Evolutionary conservation across 495 filamentous ascomycete genomes (phyloP).

Genomic region (Hyphodiscus hymeniophilus): DNA sequence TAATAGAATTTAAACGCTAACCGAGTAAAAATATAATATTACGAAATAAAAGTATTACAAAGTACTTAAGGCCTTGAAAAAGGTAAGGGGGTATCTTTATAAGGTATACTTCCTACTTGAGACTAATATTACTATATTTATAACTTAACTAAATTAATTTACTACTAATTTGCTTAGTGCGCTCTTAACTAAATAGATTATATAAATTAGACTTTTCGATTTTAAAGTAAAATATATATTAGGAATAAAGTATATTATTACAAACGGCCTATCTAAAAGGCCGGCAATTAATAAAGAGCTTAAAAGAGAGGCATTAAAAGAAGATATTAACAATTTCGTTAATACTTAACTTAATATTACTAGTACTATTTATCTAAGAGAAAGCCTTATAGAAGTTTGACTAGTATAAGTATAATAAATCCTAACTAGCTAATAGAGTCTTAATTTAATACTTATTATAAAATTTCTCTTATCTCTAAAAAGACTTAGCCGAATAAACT

Average conservation of each 20-base stretch:
- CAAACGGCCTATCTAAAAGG: neutral
- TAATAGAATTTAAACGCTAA: neutral
- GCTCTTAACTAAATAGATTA: neutral
- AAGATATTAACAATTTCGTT: neutral
- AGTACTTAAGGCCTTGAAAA: neutral
- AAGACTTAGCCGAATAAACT: neutral
- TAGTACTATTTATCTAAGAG: too few relatives aligned
- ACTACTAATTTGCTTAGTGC: neutral
- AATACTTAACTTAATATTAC: neutral
- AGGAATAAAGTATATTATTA: neutral
- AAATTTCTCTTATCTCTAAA: neutral
- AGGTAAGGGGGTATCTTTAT: neutral
- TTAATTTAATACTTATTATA: neutral
- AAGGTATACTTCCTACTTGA: neutral
- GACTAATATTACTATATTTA: neutral
- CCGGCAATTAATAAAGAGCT: neutral
- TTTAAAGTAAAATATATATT: neutral
- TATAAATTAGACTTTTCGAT: neutral
- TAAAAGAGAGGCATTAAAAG: neutral
- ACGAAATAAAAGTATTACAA: neutral
- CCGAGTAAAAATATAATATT: neutral
- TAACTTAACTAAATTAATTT: neutral
- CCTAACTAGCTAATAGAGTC: neutral
- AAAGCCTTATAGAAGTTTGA: too few relatives aligned
- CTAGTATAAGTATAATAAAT: too few relatives aligned